Evolutionary conservation across 345 rosid genomes (phyloP).

Genomic region (Gossypium herbaceum): DNA sequence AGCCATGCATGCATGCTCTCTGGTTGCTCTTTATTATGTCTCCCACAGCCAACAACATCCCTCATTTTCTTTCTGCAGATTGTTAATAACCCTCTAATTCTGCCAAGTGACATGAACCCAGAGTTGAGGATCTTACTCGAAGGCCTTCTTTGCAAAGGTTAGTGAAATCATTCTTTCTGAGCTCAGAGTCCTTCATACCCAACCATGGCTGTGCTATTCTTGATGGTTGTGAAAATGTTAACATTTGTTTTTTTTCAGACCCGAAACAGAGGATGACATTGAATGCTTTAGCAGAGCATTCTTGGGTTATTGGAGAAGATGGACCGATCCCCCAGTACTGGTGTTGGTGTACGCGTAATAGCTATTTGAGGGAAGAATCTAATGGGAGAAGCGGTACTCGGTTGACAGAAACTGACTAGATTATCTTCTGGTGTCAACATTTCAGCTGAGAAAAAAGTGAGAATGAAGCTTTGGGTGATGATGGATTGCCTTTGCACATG

Average conservation of each 20-base stretch:
- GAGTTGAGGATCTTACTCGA: conserved; percentile 63
- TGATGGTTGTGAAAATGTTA: not conserved
- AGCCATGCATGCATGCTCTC: not conserved
- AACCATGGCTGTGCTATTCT: not conserved
- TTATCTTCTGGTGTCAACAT: conserved; percentile 15
- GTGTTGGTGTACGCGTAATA: conserved; percentile 82
- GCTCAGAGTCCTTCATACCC: not conserved
- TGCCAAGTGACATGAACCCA: conserved; percentile 66
- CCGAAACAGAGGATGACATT: conserved; percentile 70
- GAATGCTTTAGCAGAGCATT: conserved; percentile 61
- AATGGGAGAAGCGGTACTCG: conserved; percentile 20
- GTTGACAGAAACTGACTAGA: conserved; percentile 19
- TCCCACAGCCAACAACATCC: not conserved
- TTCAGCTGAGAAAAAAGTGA: not conserved
- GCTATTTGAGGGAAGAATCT: conserved; percentile 25
- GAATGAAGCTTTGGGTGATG: too few species aligned
- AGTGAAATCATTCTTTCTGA: conserved; percentile 10
- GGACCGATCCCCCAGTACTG: conserved; percentile 56
- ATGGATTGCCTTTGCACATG: too few species aligned
- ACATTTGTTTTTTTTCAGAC: conserved; percentile 38
- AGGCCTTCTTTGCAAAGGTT: conserved; percentile 94
- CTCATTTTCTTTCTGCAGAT: conserved; percentile 44
- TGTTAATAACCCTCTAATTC: conserved; percentile 59
- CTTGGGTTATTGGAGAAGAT: conserved; percentile 72
- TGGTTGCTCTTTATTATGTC: not conserved